Base-by-base conservation (phyloP, 2,329 filamentous ascomycete genomes). In the Nakataea oryzae region DNA sequence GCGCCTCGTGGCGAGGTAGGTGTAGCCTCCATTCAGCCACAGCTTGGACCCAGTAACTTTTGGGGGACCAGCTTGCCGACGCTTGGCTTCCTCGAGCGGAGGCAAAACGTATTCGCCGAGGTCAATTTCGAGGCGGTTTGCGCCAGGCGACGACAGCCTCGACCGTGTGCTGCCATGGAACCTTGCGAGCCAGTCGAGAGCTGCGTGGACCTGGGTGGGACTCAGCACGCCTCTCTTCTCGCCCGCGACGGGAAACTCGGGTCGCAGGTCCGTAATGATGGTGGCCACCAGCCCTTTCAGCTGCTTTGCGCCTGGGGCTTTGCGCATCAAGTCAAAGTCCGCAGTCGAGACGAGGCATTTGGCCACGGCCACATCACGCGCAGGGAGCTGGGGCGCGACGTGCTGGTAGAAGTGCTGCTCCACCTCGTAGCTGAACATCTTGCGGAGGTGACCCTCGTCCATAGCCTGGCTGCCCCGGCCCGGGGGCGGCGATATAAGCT, bases 11-110 rank as follows among this genome's bases (percentile, higher is more conserved):
- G 84, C 82, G 0, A 89, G 81, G 66, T 89, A 89, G 0, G 86
- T 88, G 67, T 89, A 89, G 0, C 86, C 86, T 1, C 86, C 86
- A 56, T 88, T 86, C 8, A 86, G 71, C 86, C 86, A 89, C 2
- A 84, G 64, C 6, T 71, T 74, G 13, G 54, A 64, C 1, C 47
- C 68, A 7, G 57, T 64, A 24, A 68, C 65, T 5, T 63, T 61
- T n/a, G n/a, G n/a, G 3, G 67, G 26, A 3, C 60, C 61, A 3
- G 66, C 63, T 0, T 62, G 63, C 17, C 74, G 67, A 27, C 73
- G 70, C n/a, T 70, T 67, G 0, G 69, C 69, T 65, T 88, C 85
- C 26, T 85, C 74, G 0, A 87, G 73, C 0, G 86, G 86, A 0
- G 86, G 82, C 0, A 79, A 70, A 0, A 85, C 68, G 12, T 82